A percentile compares a stretch with the other conserved stretches of the same genome.
Conservation (phyloP, 306 rosid species). For the Pyrus pyrifolia region DNA sequence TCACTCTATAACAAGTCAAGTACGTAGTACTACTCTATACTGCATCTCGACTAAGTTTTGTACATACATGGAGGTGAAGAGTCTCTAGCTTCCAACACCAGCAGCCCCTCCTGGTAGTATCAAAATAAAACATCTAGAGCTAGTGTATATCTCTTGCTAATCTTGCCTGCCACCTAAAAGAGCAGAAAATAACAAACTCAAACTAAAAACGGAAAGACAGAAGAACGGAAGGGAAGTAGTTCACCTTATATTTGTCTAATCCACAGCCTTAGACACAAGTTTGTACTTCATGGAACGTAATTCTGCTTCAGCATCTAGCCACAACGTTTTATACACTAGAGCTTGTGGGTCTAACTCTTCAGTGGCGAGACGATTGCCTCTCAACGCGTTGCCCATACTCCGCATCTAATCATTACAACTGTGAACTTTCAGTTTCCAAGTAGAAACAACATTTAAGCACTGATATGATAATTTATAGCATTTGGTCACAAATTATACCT, state of each 20-base stretch:
- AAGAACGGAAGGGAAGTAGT: constrained; percentile 10
- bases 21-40: background rate
- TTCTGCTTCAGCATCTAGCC: constrained; percentile 66
- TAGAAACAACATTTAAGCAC: background rate
- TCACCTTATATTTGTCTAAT: constrained; percentile 29
- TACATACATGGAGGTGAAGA: background rate
- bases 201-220: background rate
- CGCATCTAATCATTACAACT: constrained; percentile 20
- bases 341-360: constrained; percentile 45
- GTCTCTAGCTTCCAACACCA: background rate
- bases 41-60: background rate
- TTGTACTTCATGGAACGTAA: constrained; percentile 39
- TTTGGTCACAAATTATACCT: constrained; percentile 24
- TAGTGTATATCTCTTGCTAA: background rate
- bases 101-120: background rate
- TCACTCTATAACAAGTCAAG: background rate
- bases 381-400: constrained; percentile 29
- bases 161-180: constrained; percentile 6
- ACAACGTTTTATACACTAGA: constrained; percentile 34
- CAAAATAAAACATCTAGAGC: background rate
- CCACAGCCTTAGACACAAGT: constrained; percentile 27
- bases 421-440: constrained; percentile 9
- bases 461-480: background rate
- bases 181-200: background rate
- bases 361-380: constrained; percentile 26